These are phyloP conservation scores for Backusella tarrabulga DNA, from an alignment of 192 early-diverging fungal genomes.

Conservation along the genomic window DNA sequence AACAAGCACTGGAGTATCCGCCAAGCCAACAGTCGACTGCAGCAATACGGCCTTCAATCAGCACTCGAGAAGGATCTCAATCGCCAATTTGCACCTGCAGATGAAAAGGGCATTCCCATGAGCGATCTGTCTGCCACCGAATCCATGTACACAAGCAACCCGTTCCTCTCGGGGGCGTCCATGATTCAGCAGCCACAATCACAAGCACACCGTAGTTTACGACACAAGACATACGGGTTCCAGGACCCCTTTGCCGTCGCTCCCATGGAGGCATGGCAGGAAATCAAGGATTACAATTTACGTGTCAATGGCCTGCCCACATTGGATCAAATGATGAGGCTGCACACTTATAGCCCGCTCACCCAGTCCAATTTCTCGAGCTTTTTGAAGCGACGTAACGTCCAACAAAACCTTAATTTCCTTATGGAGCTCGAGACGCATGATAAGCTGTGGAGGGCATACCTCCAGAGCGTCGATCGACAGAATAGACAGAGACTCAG, in stretches of 20 bases:
- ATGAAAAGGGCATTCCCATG: constrained; percentile 25
- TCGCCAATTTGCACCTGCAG: constrained; percentile 7
- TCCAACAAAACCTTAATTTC: constrained; percentile 43
- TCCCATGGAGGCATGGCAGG: constrained; percentile 39
- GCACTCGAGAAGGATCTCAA: constrained; percentile 23
- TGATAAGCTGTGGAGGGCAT: constrained; percentile 37
- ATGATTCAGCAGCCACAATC: neutral
- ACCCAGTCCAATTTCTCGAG: constrained; percentile 39
- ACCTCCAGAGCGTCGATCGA: constrained; percentile 19
- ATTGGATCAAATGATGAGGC: constrained; percentile 34
- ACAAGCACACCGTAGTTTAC: neutral
- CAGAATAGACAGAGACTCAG: constrained; percentile 7
- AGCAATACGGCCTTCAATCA: constrained; percentile 9
- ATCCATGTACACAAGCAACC: constrained; percentile 14
- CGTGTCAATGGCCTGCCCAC: constrained; percentile 38
- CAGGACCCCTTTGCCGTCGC: constrained; percentile 31
- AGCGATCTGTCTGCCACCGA: neutral
- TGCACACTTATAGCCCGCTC: constrained; percentile 32
- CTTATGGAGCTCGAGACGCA: constrained; percentile 43
- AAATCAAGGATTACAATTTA: constrained; percentile 40
- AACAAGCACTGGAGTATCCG: constrained; percentile 28
- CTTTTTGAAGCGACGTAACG: constrained; percentile 30
- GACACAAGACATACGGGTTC: constrained; percentile 25
- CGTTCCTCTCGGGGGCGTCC: constrained; percentile 3
- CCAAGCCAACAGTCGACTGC: constrained; percentile 30